Conservation (phyloP, 202 grass and related monocot species). For the Panicum virgatum region DNA sequence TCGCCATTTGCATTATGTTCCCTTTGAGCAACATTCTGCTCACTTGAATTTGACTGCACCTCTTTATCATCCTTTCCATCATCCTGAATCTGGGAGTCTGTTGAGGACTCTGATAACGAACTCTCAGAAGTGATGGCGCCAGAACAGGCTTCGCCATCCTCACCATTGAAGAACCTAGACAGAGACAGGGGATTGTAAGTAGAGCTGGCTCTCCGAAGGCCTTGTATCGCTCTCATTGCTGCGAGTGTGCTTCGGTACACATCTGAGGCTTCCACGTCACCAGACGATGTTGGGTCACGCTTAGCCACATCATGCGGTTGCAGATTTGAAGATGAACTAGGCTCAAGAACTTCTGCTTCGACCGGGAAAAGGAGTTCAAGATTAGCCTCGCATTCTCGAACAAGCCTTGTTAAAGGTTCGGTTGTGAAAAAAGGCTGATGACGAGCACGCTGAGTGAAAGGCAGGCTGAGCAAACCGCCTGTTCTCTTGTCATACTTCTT, state of each 20-base stretch:
- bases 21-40: slow-evolving; percentile 23
- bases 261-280: slow-evolving; percentile 50
- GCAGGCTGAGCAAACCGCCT: slow-evolving; percentile 73
- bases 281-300: slow-evolving; percentile 39
- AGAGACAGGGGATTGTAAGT: slow-evolving; percentile 84
- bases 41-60: slow-evolving; percentile 49
- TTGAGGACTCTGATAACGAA: slow-evolving; percentile 40
- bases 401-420: slow-evolving; percentile 78
- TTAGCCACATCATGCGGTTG: slow-evolving; percentile 16
- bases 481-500: slow-evolving; percentile 99
- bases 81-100: slow-evolving; percentile 49
- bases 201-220: slow-evolving; percentile 80
- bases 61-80: slow-evolving; percentile 47
- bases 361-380: slow-evolving; percentile 90
- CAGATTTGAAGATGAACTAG: slow-evolving; percentile 52
- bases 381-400: slow-evolving; percentile 89
- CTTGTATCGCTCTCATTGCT: slow-evolving; percentile 91
- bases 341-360: slow-evolving; percentile 82
- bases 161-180: slow-evolving; percentile 76
- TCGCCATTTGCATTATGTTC: neutral
- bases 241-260: slow-evolving; percentile 84
- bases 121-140: slow-evolving; percentile 81
- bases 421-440: slow-evolving; percentile 97
- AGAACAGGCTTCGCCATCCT: slow-evolving; percentile 68
- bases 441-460: slow-evolving; percentile 83